phyloP scores from a whole-genome alignment of 306 rosid species.

The Gleditsia sinensis region DNA sequence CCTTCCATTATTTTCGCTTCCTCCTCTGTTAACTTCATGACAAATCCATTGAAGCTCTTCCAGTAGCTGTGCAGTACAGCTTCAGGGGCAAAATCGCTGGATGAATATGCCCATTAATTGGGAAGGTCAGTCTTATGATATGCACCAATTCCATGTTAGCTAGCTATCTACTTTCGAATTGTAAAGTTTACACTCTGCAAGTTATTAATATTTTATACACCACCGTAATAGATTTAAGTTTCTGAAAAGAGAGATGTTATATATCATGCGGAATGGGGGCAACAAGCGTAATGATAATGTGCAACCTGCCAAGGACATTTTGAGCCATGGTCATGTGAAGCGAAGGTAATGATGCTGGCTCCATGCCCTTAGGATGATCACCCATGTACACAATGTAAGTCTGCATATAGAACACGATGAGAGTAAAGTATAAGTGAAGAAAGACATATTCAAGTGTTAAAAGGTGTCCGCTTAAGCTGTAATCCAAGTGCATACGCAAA shows the following conservation, averaged over 20 bases:
- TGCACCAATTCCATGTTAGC: neutral
- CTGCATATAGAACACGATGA: conserved; percentile 4
- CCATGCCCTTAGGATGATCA: conserved; percentile 35
- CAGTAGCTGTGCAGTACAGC: conserved; percentile 42
- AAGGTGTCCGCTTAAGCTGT: too few relatives aligned
- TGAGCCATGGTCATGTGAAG: conserved; percentile 41
- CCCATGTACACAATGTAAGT: conserved; percentile 52
- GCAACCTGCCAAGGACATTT: conserved; percentile 45
- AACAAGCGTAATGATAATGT: too few relatives aligned
- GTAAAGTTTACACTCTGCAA: too few relatives aligned
- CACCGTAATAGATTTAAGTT: too few relatives aligned
- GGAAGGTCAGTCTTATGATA: too few relatives aligned
- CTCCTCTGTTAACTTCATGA: conserved; percentile 32
- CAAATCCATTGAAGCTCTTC: conserved; percentile 49
- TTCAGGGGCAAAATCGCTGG: conserved; percentile 19
- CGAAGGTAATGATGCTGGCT: conserved; percentile 10
- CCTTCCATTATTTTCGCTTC: conserved; percentile 37
- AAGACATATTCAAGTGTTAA: too few relatives aligned
- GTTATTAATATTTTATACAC: too few relatives aligned
- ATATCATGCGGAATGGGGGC: too few relatives aligned
- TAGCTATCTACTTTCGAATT: neutral
- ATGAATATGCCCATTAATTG: too few relatives aligned
- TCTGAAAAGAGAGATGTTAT: too few relatives aligned
- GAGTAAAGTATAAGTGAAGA: too few relatives aligned
- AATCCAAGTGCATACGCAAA: neutral